Conservation (phyloP, 2,329 filamentous ascomycete species). For the Blastomyces emzantsi region DNA sequence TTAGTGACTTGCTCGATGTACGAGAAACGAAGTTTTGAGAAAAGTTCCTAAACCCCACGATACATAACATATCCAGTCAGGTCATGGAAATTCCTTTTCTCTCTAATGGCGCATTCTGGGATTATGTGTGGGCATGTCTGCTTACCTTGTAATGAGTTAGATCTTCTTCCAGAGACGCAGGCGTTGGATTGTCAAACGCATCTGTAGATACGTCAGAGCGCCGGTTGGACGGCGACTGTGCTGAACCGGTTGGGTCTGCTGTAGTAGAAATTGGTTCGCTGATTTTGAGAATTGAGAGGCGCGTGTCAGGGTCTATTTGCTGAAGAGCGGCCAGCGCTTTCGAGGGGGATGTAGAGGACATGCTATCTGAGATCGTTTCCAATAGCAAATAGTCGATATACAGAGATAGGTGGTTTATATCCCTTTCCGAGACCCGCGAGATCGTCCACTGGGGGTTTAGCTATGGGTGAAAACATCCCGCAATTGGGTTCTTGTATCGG, state of each 20-base stretch:
- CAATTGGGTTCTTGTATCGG: background rate
- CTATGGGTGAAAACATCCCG: background rate
- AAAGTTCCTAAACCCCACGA: conserved; percentile 55
- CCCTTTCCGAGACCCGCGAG: background rate
- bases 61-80: conserved; percentile 4
- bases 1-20: conserved; percentile 99
- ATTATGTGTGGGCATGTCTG: background rate
- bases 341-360: conserved; percentile 18
- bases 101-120: background rate
- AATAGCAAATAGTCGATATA: background rate
- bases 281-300: conserved; percentile 64
- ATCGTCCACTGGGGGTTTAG: background rate
- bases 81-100: background rate
- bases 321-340: conserved; percentile 41
- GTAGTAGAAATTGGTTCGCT: conserved; percentile 60
- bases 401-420: background rate
- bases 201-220: conserved; percentile 64
- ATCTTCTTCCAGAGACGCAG: conserved; percentile 71
- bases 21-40: conserved; percentile 90
- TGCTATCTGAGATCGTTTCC: conserved; percentile 9
- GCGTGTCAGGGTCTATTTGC: conserved; percentile 41
- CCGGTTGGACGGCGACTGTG: conserved; percentile 40
- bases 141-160: conserved; percentile 71
- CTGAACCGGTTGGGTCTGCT: conserved; percentile 20
- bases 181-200: conserved; percentile 58